These are phyloP conservation scores for Fusarium lateritium DNA, from an alignment of 2,329 filamentous ascomycete genomes.

Conservation along the genomic window DNA sequence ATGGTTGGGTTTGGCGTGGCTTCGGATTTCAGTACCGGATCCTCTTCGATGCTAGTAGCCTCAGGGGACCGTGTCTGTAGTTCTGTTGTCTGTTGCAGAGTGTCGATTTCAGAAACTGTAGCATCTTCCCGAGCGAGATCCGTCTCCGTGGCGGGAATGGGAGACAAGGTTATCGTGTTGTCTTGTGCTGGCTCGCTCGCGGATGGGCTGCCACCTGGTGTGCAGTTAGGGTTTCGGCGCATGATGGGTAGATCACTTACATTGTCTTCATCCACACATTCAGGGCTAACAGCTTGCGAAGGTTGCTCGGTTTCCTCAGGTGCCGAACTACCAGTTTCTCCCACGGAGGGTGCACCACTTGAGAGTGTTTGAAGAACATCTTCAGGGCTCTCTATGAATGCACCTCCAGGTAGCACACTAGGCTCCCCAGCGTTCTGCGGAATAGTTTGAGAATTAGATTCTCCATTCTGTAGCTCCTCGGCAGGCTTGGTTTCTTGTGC, in stretches of 20 bases:
- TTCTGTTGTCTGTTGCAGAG: neutral
- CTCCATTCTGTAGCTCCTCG: neutral
- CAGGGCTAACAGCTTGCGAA: constrained; percentile 2
- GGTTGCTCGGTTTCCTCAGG: neutral
- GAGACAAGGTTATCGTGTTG: neutral
- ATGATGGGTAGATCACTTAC: constrained; percentile 47
- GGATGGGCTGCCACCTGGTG: constrained; percentile 36
- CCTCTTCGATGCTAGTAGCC: neutral
- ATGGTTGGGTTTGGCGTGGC: constrained; percentile 5
- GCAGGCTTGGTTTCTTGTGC: constrained; percentile 3
- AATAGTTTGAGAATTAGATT: neutral
- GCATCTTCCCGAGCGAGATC: neutral
- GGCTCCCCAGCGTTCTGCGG: neutral
- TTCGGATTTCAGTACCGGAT: constrained; percentile 9
- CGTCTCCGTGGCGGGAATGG: neutral
- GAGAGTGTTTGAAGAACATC: neutral
- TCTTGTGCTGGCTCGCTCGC: neutral
- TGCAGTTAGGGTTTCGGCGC: constrained; percentile 49
- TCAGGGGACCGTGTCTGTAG: neutral
- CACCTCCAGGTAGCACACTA: constrained; percentile 24
- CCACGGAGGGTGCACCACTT: neutral
- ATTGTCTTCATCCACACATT: constrained; percentile 27
- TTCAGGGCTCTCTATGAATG: constrained; percentile 26
- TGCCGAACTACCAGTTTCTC: neutral
- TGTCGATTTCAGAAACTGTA: neutral